Evolutionary conservation across 2,329 filamentous ascomycete species (phyloP).

Genomic region (Cytospora paraplurivora): DNA sequence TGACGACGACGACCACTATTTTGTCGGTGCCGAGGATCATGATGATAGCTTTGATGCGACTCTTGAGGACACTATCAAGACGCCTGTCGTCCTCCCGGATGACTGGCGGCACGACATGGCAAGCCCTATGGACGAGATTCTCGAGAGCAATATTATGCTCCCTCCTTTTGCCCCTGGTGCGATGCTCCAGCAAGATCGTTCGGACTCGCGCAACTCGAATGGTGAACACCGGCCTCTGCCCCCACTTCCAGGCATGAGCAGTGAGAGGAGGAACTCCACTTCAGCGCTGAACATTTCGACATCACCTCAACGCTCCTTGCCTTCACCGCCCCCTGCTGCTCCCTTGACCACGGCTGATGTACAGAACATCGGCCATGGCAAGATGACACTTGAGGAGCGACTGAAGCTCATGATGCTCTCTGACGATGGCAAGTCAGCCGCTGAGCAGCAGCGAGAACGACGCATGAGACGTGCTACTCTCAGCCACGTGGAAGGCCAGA

Average conservation of each 20-base stretch:
- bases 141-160: constrained; percentile 69
- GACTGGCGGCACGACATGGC: constrained; percentile 80
- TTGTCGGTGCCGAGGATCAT: constrained; percentile 58
- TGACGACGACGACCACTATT: no score
- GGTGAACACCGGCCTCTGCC: constrained; percentile 83
- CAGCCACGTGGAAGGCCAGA: constrained; percentile 46
- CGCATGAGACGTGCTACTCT: constrained; percentile 65
- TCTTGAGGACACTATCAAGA: constrained; percentile 94
- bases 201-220: constrained; percentile 75
- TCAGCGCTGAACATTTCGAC: constrained; percentile 67
- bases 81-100: constrained; percentile 94
- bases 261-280: constrained; percentile 49
- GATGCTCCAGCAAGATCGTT: constrained; percentile 61
- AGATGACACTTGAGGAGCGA: constrained; percentile 84
- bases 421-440: constrained; percentile 63
- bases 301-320: constrained; percentile 69
- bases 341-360: constrained; percentile 73
- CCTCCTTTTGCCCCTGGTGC: constrained; percentile 48
- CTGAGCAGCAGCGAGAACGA: constrained; percentile 68
- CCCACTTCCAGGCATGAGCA: constrained; percentile 48
- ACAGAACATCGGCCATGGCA: constrained; percentile 71
- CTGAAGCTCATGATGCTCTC: constrained; percentile 88
- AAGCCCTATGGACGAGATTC: constrained; percentile 60
- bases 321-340: constrained; percentile 70
- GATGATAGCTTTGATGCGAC: constrained; percentile 96